Percentiles rank a stretch among this genome's conserved stretches.
Conservation (phyloP, 148 eudicot genomes). For the Spergularia marina region DNA sequence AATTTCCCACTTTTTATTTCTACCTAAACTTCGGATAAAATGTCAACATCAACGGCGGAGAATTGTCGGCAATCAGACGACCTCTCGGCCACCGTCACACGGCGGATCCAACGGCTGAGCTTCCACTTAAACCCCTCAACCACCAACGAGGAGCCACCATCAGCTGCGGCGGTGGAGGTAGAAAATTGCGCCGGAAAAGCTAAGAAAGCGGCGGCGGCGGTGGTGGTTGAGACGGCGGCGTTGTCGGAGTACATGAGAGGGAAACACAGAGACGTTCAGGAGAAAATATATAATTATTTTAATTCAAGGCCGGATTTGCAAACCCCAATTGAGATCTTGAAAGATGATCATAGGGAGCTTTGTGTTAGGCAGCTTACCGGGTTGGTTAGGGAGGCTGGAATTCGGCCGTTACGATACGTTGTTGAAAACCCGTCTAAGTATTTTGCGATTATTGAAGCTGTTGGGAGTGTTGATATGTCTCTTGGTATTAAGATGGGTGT, state of each 20-base stretch:
- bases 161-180: constrained; percentile 6
- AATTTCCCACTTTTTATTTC: neutral
- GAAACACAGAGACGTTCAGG: constrained; percentile 69
- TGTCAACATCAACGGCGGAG: constrained; percentile 21
- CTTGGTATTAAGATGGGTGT: constrained; percentile 88
- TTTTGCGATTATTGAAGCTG: constrained; percentile 78
- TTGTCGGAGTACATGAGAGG: constrained; percentile 71
- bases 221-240: constrained; percentile 38
- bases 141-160: neutral
- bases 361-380: constrained; percentile 66
- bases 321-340: constrained; percentile 75
- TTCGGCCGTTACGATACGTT: constrained; percentile 56
- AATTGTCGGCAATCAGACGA: constrained; percentile 22
- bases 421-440: constrained; percentile 71
- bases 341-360: constrained; percentile 70
- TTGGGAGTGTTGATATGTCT: constrained; percentile 81
- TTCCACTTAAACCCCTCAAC: constrained; percentile 39
- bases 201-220: constrained; percentile 8
- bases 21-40: neutral
- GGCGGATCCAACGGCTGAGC: constrained; percentile 56
- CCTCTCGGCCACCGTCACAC: constrained; percentile 14
- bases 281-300: constrained; percentile 56
- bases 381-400: constrained; percentile 66
- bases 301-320: constrained; percentile 60
- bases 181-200: constrained; percentile 37